phyloP scores from a whole-genome alignment of 1,139 yeast genomes.

The Suhomyces bribrorum region DNA sequence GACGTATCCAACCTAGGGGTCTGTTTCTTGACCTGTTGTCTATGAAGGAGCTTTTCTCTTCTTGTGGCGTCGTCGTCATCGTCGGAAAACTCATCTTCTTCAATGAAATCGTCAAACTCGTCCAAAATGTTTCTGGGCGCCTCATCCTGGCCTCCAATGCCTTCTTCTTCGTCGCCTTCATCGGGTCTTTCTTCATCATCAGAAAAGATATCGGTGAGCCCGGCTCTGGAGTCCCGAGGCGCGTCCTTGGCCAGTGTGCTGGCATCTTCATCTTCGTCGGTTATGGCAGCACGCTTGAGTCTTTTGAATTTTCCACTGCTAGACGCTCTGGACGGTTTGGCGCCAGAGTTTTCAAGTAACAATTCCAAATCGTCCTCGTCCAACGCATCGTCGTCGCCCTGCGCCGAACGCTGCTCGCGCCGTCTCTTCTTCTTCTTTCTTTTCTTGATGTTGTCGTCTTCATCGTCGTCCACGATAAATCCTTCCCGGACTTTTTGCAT shows the following conservation, averaged over 20 bases:
- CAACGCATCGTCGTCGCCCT: constrained; percentile 64
- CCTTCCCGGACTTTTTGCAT: constrained; percentile 80
- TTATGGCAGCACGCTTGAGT: constrained; percentile 62
- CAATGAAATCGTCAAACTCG: constrained; percentile 95
- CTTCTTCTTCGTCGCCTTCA: constrained; percentile 39
- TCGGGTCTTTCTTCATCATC: constrained; percentile 64
- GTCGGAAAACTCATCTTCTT: constrained; percentile 93
- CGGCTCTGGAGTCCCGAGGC: constrained; percentile 25
- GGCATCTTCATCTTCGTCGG: constrained; percentile 25
- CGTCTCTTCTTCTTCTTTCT: constrained; percentile 40
- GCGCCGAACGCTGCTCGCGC: constrained; percentile 28
- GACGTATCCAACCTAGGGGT: constrained; percentile 53
- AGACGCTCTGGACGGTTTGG: constrained; percentile 36
- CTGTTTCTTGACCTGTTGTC: constrained; percentile 39
- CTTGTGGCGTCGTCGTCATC: constrained; percentile 70
- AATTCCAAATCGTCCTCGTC: constrained; percentile 96
- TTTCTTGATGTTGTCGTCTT: constrained; percentile 37
- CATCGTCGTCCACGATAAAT: constrained; percentile 91
- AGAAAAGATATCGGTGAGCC: constrained; percentile 77
- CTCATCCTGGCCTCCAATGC: constrained; percentile 33
- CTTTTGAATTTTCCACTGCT: constrained; percentile 65
- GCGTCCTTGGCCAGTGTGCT: constrained; percentile 25
- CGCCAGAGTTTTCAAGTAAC: constrained; percentile 87
- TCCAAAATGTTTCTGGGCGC: constrained; percentile 53
- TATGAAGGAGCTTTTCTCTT: constrained; percentile 38